These are phyloP conservation scores for Leccinum longicurvipes DNA, from an alignment of 768 basidiomycete genomes.

Conservation along the genomic window DNA sequence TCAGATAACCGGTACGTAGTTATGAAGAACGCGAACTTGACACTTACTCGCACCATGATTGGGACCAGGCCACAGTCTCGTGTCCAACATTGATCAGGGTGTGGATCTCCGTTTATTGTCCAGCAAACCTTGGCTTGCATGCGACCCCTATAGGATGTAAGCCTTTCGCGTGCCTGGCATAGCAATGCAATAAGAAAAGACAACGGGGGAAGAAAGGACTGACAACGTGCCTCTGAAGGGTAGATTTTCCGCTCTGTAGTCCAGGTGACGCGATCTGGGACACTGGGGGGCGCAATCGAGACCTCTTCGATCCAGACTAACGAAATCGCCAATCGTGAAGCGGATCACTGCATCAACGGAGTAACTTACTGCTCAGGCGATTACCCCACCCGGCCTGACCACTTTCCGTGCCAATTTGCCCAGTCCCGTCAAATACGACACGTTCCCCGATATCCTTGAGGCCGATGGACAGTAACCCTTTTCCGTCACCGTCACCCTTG, in stretches of 20 bases:
- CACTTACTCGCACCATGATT: conserved; percentile 92
- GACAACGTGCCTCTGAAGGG: conserved; percentile 73
- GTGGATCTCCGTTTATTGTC: conserved; percentile 66
- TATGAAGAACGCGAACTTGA: not conserved
- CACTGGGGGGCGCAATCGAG: conserved; percentile 79
- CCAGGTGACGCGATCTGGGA: conserved; percentile 75
- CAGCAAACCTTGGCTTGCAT: conserved; percentile 87
- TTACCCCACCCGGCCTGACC: conserved; percentile 70
- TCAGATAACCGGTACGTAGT: not conserved
- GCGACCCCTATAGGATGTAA: conserved; percentile 87
- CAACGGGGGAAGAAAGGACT: not conserved
- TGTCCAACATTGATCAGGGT: conserved; percentile 61
- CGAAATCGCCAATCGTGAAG: conserved; percentile 7
- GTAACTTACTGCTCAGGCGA: conserved; percentile 72
- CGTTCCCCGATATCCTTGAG: conserved; percentile 85
- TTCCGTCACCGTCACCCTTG: conserved; percentile 68
- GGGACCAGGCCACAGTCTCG: conserved; percentile 91
- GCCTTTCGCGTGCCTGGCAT: conserved; percentile 81
- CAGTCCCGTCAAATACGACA: conserved; percentile 86
- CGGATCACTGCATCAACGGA: conserved; percentile 3
- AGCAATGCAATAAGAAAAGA: conserved; percentile 7
- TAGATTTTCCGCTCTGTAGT: conserved; percentile 76
- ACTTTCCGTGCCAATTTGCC: conserved; percentile 49
- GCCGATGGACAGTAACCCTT: conserved; percentile 74
- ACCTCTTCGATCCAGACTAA: conserved; percentile 93